These are phyloP conservation scores for Prunella vulgaris DNA, from an alignment of 257 asterid genomes.

Conservation along the genomic window DNA sequence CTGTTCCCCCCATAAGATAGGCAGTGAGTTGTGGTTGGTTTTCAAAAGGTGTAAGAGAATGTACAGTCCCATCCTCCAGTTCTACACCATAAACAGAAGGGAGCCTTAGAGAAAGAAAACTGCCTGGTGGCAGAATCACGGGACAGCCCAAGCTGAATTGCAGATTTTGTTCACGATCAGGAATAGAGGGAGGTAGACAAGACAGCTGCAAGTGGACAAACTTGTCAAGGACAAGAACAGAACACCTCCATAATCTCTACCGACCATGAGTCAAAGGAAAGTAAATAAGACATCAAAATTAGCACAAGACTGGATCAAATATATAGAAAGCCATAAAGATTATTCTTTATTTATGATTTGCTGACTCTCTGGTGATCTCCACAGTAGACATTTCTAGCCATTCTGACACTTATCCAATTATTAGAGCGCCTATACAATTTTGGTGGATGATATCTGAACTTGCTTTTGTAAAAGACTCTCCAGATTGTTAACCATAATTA, in stretches of 20 bases:
- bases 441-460: background rate
- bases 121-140: slow-evolving; percentile 88
- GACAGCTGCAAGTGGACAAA: slow-evolving; percentile 48
- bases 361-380: background rate
- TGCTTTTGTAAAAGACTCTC: background rate
- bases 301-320: background rate
- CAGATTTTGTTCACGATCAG: slow-evolving; percentile 64
- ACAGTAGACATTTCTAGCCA: background rate
- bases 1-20: slow-evolving; percentile 60
- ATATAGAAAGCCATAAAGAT: slow-evolving; percentile 1
- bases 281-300: background rate
- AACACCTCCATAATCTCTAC: slow-evolving; percentile 9
- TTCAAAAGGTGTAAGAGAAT: slow-evolving; percentile 67
- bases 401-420: background rate
- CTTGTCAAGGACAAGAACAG: slow-evolving; percentile 12
- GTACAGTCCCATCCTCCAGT: slow-evolving; percentile 67
- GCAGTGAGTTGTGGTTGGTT: slow-evolving; percentile 88
- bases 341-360: background rate
- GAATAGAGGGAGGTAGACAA: slow-evolving; percentile 67
- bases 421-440: background rate
- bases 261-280: background rate
- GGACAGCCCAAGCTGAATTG: slow-evolving; percentile 80
- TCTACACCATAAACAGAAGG: slow-evolving; percentile 82
- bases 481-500: background rate
- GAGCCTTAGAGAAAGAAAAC: slow-evolving; percentile 86